phyloP scores from a whole-genome alignment of 1,139 yeast genomes.

The Kodamaea anthophila region DNA sequence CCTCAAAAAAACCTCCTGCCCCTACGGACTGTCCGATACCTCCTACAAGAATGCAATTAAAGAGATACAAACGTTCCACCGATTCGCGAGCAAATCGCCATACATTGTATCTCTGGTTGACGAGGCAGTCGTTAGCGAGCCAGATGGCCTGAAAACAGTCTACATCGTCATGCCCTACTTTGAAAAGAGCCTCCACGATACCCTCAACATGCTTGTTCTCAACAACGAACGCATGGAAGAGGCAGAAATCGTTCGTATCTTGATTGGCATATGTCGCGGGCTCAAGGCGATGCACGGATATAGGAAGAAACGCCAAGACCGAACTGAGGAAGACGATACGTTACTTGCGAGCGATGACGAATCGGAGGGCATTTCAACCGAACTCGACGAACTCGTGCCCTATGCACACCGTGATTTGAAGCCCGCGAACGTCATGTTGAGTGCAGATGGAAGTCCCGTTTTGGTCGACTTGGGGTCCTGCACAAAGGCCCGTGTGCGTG shows the following conservation, averaged over 20 bases:
- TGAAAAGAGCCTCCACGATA: constrained; percentile 67
- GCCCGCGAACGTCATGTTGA: constrained; percentile 83
- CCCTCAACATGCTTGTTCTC: constrained; percentile 58
- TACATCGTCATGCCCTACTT: constrained; percentile 77
- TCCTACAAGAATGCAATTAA: constrained; percentile 55
- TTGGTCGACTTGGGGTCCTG: constrained; percentile 84
- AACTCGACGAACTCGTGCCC: constrained; percentile 47
- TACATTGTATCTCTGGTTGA: constrained; percentile 66
- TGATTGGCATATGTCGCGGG: constrained; percentile 70
- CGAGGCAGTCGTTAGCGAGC: constrained; percentile 63
- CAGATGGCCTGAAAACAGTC: constrained; percentile 74
- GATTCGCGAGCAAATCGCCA: constrained; percentile 52
- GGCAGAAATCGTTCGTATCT: constrained; percentile 52
- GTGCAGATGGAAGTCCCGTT: constrained; percentile 69
- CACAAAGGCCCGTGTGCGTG: constrained; percentile 50
- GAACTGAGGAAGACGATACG: constrained; percentile 26
- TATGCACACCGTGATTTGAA: constrained; percentile 84
- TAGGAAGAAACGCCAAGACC: constrained; percentile 23
- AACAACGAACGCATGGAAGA: constrained; percentile 51
- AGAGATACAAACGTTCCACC: constrained; percentile 71
- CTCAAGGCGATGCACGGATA: constrained; percentile 70
- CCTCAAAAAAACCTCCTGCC: constrained; percentile 79
- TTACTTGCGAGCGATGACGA: constrained; percentile 19
- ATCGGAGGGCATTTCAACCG: constrained; percentile 9
- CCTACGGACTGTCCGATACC: constrained; percentile 74